phyloP scores from a whole-genome alignment of 1,284 basidiomycete genomes.

The Lignosus rhinocerotis region DNA sequence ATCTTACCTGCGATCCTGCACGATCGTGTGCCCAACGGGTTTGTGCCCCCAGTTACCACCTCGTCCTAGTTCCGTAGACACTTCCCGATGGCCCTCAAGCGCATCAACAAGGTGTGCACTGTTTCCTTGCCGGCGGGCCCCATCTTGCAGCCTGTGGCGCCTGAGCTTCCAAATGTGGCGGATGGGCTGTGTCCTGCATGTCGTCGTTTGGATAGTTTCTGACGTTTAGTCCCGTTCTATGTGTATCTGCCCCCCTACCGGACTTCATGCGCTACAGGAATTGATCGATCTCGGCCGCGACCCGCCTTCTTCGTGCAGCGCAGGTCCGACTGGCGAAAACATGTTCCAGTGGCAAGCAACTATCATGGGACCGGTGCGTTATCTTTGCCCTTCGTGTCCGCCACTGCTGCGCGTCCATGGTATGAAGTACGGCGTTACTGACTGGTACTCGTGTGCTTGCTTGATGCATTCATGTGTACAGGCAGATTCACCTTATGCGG shows the following conservation, averaged over 20 bases:
- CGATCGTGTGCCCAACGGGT: constrained; percentile 21
- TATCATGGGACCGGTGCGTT: constrained; percentile 93
- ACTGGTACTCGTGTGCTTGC: constrained; percentile 22
- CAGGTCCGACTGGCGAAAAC: constrained; percentile 93
- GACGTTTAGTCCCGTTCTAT: constrained; percentile 19
- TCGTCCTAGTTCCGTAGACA: constrained; percentile 31
- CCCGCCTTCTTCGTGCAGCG: constrained; percentile 96
- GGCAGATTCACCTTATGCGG: constrained; percentile 94
- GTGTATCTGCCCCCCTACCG: background rate
- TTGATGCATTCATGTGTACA: constrained; percentile 33
- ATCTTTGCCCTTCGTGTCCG: constrained; percentile 18
- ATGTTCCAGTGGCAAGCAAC: constrained; percentile 99
- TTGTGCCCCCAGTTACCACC: constrained; percentile 21
- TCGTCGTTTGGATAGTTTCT: constrained; percentile 15
- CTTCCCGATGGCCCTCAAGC: constrained; percentile 86
- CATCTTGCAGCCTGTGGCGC: constrained; percentile 14
- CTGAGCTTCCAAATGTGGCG: constrained; percentile 14
- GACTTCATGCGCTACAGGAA: constrained; percentile 59
- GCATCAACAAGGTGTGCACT: constrained; percentile 92
- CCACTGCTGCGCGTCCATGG: constrained; percentile 9
- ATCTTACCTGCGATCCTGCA: constrained; percentile 30
- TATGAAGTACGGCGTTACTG: constrained; percentile 16
- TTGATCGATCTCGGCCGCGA: constrained; percentile 96
- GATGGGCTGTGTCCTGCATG: constrained; percentile 14
- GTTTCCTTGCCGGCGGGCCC: constrained; percentile 5